Conservation (phyloP, 192 early-diverging fungal genomes). For the Coemansia furcata region DNA sequence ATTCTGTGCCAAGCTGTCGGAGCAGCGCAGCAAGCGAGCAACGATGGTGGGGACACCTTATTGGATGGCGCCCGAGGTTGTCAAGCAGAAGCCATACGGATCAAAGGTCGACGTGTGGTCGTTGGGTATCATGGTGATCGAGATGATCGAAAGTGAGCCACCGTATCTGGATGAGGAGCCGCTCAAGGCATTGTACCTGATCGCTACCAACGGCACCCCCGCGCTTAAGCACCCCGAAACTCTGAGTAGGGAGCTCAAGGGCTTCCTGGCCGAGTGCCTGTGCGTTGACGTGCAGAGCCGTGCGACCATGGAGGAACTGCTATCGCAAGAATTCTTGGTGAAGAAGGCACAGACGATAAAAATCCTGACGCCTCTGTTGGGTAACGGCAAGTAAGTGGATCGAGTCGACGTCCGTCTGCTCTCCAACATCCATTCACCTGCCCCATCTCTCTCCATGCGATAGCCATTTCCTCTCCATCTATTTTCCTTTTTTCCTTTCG, state of each 20-base stretch:
- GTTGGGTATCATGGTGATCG: constrained; percentile 94
- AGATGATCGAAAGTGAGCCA: constrained; percentile 97
- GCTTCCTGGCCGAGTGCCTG: constrained; percentile 83
- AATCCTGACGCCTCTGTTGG: constrained; percentile 34
- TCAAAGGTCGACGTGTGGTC: constrained; percentile 89
- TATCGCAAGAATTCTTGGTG: constrained; percentile 66
- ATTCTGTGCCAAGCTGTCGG: constrained; percentile 88
- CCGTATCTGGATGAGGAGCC: constrained; percentile 96
- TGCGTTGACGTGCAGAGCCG: constrained; percentile 85
- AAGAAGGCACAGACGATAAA: constrained; percentile 39
- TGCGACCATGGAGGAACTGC: constrained; percentile 71
- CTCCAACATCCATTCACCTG: constrained; percentile 1
- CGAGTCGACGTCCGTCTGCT: neutral
- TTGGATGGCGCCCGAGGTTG: constrained; percentile 86
- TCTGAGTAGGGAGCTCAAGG: constrained; percentile 73
- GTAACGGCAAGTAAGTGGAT: constrained; percentile 9
- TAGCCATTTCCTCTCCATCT: neutral
- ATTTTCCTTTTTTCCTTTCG: constrained; percentile 5
- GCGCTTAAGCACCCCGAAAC: constrained; percentile 83
- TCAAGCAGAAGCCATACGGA: constrained; percentile 78
- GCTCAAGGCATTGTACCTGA: constrained; percentile 90
- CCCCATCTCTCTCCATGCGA: constrained; percentile 1
- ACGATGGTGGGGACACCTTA: constrained; percentile 90
- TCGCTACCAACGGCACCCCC: constrained; percentile 95
- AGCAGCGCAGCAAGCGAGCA: constrained; percentile 77